Evolutionary conservation across 169 alveolate genomes (phyloP).

Genomic region (Pseudocohnilembus persalinus): DNA sequence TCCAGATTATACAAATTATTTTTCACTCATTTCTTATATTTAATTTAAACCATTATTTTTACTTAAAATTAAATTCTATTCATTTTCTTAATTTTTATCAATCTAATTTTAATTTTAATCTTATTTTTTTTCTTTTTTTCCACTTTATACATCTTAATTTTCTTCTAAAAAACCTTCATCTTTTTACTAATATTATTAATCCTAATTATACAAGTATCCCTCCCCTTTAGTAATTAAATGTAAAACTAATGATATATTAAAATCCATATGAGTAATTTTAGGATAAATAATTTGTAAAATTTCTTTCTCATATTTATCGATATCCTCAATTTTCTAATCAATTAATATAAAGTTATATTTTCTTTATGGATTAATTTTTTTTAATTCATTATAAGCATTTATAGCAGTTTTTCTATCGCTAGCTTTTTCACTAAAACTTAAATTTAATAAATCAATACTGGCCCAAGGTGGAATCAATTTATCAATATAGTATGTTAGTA

Average conservation of each 20-base stretch:
- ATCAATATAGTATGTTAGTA: constrained; percentile 51
- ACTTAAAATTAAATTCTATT: too few relatives aligned
- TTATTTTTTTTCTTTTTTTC: constrained; percentile 40
- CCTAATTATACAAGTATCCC: constrained; percentile 67
- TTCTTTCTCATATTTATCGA: constrained; percentile 47
- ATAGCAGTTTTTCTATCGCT: constrained; percentile 80
- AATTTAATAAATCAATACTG: constrained; percentile 73
- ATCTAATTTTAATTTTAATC: too few relatives aligned
- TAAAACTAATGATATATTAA: constrained; percentile 82
- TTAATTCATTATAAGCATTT: constrained; percentile 69
- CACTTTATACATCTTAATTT: constrained; percentile 36
- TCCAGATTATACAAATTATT: constrained; percentile 34
- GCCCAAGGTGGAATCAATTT: constrained; percentile 29
- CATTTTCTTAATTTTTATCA: constrained; percentile 29
- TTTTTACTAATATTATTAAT: too few relatives aligned
- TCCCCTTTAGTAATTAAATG: constrained; percentile 74
- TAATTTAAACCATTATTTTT: too few relatives aligned
- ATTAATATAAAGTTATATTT: constrained; percentile 59
- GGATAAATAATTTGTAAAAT: constrained; percentile 64
- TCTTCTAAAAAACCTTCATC: too few relatives aligned
- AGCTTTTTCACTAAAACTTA: constrained; percentile 70
- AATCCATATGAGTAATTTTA: constrained; percentile 85
- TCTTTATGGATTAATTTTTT: constrained; percentile 53
- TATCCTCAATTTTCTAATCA: constrained; percentile 57
- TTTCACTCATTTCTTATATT: too few relatives aligned